Conservation (phyloP, 1,284 basidiomycete species). For the Ceratobasidium sp. region DNA sequence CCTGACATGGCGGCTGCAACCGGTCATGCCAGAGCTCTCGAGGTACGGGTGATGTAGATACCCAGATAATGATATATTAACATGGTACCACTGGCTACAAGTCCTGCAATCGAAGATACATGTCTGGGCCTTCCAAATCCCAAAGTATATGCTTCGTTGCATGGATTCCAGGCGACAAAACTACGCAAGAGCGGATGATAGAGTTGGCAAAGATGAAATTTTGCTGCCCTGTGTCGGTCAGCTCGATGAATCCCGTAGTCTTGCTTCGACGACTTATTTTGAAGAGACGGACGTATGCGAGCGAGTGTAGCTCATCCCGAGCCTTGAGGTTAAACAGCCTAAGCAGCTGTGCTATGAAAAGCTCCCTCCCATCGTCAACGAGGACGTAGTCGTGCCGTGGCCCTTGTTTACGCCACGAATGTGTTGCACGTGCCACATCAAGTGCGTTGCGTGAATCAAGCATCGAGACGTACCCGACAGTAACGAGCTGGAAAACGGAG, state of each 20-base stretch:
- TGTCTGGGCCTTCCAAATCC: slow-evolving; percentile 23
- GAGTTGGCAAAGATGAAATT: slow-evolving; percentile 21
- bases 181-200: slow-evolving; percentile 17
- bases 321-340: not conserved
- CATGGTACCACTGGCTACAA: not conserved
- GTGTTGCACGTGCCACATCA: not conserved
- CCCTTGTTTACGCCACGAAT: not conserved
- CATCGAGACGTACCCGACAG: not conserved
- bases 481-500: not conserved
- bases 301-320: not conserved
- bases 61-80: not conserved
- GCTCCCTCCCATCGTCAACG: not conserved
- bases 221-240: not conserved
- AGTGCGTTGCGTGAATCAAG: slow-evolving; percentile 4
- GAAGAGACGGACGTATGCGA: not conserved
- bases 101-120: no score
- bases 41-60: no score
- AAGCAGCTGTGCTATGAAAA: not conserved
- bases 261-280: not conserved
- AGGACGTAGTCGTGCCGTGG: not conserved
- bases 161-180: not conserved
- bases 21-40: no score
- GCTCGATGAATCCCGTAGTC: not conserved
- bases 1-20: not conserved
- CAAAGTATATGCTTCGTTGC: not conserved